Base-by-base conservation (phyloP, 2,329 filamentous ascomycete genomes). In the Drechmeria coniospora region DNA sequence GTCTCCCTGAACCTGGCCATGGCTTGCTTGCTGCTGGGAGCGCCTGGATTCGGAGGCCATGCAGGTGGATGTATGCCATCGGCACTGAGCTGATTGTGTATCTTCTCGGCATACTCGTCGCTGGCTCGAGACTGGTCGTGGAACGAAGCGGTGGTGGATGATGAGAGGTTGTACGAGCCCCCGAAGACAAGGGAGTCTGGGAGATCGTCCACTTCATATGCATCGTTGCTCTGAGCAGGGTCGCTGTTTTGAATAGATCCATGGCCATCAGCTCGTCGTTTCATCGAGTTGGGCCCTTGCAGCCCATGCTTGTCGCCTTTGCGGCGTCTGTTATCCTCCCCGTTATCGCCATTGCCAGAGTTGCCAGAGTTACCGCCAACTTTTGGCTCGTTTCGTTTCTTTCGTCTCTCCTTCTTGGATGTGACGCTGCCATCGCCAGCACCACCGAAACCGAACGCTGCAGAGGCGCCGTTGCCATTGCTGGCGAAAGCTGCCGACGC, bases 31-130 rank as follows among this genome's bases (percentile, higher is more conserved):
- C 61, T 63, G 14, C 50, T 48, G 7, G 62, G 59, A 28, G 68
- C 60, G 15, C 68, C 66, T 2, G 65, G 63, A 18, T 72, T 56
- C 2, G 53, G 47, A 1, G 68, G 68, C 68, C 68, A 73, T 42
- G 47, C 42, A 4, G 70, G 68, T 9, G 67, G 60, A 16, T 42
- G 49, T 27, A 75, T 63, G 16, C 57, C 56, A 41, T 74, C 67
- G 36, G 59, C 63, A n/a, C 54, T 53, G 2, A 76, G 50, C 32
- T 65, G 63, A 7, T 56, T 50, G 32, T 61, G 54, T 17, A 76
- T 67, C 32, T 57, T 62, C 29, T 50, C 56, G 8, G 68, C 63
- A 36, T 59, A 62, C 1, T 48, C 47, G 23, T 58, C 53, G 31
- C 46, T 40, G 4, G 48, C 42, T 2, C 20, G 46, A 32, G 29